A percentile compares a stretch with the other conserved stretches of the same genome.
phyloP scores from a whole-genome alignment of 495 filamentous ascomycete genomes.

The Amniculicola lignicola region DNA sequence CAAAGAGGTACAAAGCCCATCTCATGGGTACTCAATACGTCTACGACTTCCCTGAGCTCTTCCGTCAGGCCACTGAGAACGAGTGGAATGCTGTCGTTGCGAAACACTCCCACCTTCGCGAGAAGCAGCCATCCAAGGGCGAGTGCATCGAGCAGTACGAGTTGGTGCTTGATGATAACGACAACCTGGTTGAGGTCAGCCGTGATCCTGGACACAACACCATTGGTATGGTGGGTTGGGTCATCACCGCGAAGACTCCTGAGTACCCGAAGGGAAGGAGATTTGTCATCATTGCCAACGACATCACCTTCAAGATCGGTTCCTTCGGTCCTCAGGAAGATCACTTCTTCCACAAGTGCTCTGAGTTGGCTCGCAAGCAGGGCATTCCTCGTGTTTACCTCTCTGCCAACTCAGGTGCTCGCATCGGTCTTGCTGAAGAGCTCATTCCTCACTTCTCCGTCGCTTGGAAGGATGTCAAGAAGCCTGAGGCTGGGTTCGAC shows the following conservation, averaged over 20 bases:
- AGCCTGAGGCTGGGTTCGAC: slow-evolving; percentile 90
- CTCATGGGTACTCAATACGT: slow-evolving; percentile 99
- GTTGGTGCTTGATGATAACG: slow-evolving; percentile 87
- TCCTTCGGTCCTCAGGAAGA: slow-evolving; percentile 96
- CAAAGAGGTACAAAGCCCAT: slow-evolving; percentile 98
- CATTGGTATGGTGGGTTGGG: slow-evolving; percentile 98
- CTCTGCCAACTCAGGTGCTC: slow-evolving; percentile 98
- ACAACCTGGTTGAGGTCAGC: slow-evolving; percentile 86
- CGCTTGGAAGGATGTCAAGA: slow-evolving; percentile 84
- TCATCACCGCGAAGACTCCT: slow-evolving; percentile 94
- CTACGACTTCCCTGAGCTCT: slow-evolving; percentile 99
- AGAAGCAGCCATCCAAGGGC: slow-evolving; percentile 77
- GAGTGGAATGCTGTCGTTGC: slow-evolving; percentile 74
- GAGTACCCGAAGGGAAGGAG: slow-evolving; percentile 90
- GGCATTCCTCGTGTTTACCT: slow-evolving; percentile 96
- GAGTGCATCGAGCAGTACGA: slow-evolving; percentile 96
- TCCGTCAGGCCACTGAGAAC: slow-evolving; percentile 96
- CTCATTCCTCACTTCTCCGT: slow-evolving; percentile 94
- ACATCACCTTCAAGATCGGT: slow-evolving; percentile 98
- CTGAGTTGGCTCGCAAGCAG: slow-evolving; percentile 85
- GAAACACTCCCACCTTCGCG: slow-evolving; percentile 66
- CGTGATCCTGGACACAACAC: slow-evolving; percentile 93
- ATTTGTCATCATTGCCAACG: slow-evolving; percentile 96
- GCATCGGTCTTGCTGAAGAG: slow-evolving; percentile 94
- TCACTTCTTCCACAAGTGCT: slow-evolving; percentile 98